A percentile compares a stretch with the other conserved stretches of the same genome.
Conservation (phyloP, 441 rosid genomes). For the Populus tomentosa region DNA sequence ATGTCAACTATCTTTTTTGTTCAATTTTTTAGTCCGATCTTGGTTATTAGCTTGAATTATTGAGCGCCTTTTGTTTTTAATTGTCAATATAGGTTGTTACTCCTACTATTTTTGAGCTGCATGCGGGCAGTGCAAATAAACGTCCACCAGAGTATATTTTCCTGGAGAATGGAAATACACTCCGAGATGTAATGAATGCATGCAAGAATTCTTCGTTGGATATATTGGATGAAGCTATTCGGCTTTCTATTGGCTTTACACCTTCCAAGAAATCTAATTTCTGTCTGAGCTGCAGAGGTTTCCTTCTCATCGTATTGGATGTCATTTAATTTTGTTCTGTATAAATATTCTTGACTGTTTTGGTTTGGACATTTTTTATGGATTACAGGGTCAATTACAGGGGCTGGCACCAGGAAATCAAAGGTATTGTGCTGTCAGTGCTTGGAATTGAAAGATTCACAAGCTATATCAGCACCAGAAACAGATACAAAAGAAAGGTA, state of each 20-base stretch:
- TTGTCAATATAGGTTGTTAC: constrained; percentile 48
- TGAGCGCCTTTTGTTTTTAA: constrained; percentile 6
- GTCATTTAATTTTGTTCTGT: not conserved
- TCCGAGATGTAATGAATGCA: constrained; percentile 80
- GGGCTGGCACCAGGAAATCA: constrained; percentile 28
- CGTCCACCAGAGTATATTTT: constrained; percentile 77
- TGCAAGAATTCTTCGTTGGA: constrained; percentile 59
- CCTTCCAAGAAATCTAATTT: constrained; percentile 42
- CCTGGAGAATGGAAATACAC: constrained; percentile 71
- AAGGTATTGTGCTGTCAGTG: constrained; percentile 53
- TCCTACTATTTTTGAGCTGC: constrained; percentile 57
- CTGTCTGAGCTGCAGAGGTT: constrained; percentile 91
- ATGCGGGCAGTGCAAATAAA: constrained; percentile 81
- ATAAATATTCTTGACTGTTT: not conserved
- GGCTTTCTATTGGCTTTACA: constrained; percentile 42
- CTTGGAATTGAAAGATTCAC: constrained; percentile 33
- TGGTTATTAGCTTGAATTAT: not conserved
- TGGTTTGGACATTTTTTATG: constrained; percentile 5
- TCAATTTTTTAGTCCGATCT: not conserved
- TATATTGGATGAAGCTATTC: constrained; percentile 53
- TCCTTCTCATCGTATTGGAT: constrained; percentile 16
- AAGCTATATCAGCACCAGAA: constrained; percentile 24
- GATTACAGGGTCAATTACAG: constrained; percentile 40
- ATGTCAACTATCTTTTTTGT: not conserved
- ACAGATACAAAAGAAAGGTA: constrained; percentile 42